phyloP scores from a whole-genome alignment of 139 green algal species.

The Chlorella sp. region DNA sequence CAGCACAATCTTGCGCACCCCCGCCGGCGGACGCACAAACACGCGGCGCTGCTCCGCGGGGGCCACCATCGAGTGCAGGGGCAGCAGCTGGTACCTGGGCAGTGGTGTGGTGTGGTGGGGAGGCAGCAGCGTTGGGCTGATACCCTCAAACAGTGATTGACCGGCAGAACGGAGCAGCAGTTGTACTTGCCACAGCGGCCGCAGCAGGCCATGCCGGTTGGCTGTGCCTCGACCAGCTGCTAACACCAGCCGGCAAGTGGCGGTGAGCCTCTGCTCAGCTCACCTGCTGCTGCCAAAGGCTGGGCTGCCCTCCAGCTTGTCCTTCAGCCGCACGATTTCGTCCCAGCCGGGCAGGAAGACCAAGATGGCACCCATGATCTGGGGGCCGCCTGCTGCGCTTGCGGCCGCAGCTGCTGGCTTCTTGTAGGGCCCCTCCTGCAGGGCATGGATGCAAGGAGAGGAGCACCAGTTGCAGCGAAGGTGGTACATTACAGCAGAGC shows the following conservation, averaged over 20 bases:
- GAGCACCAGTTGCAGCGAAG: too few relatives aligned
- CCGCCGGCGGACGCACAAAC: constrained; percentile 66
- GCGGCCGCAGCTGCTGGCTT: not conserved
- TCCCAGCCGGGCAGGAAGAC: constrained; percentile 91
- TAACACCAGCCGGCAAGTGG: too few relatives aligned
- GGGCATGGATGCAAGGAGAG: too few relatives aligned
- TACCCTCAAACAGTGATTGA: too few relatives aligned
- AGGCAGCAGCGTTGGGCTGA: too few relatives aligned
- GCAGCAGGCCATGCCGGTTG: too few relatives aligned
- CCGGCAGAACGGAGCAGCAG: too few relatives aligned
- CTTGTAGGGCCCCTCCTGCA: constrained; percentile 43
- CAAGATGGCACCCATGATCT: constrained; percentile 71
- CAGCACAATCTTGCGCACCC: constrained; percentile 84
- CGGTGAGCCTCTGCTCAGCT: too few relatives aligned
- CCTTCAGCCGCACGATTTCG: constrained; percentile 82
- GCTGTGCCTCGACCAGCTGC: too few relatives aligned
- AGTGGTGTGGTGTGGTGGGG: too few relatives aligned
- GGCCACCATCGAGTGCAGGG: constrained; percentile 84
- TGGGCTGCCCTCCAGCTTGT: constrained; percentile 57
- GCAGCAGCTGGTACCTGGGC: constrained; percentile 61
- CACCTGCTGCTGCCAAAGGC: constrained; percentile 43
- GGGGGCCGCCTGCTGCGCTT: not conserved
- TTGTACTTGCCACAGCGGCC: too few relatives aligned
- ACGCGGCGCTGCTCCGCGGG: constrained; percentile 72
- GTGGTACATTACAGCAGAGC: too few relatives aligned